Conservation (phyloP, 305 asterid genomes). For the Solanum hybrid region DNA sequence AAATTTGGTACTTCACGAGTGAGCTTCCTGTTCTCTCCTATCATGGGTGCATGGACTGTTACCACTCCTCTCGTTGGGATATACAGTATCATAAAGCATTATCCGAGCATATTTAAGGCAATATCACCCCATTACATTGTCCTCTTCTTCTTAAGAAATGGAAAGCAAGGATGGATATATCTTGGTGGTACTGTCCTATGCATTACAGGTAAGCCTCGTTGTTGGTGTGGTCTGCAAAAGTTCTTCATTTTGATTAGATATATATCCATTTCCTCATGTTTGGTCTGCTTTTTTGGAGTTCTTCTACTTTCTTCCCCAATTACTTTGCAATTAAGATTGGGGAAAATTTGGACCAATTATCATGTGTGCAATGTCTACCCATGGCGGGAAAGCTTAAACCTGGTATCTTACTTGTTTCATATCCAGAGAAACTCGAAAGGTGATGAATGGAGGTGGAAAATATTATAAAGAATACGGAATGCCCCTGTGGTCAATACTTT, state of each 20-base stretch:
- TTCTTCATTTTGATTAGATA: neutral
- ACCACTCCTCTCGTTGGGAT: slow-evolving; percentile 34
- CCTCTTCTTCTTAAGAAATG: slow-evolving; percentile 26
- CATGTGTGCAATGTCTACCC: neutral
- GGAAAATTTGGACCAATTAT: neutral
- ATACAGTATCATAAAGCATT: slow-evolving; percentile 30
- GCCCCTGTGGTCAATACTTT: neutral
- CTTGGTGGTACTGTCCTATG: slow-evolving; percentile 39
- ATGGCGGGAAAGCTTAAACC: neutral
- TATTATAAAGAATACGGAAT: neutral
- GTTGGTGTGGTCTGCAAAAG: neutral
- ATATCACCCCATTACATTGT: slow-evolving; percentile 33
- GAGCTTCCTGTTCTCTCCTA: slow-evolving; percentile 40
- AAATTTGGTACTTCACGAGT: slow-evolving; percentile 39
- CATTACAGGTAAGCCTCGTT: slow-evolving; percentile 25
- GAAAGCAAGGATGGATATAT: slow-evolving; percentile 36
- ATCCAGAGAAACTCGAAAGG: neutral
- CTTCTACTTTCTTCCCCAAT: neutral
- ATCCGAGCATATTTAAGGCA: slow-evolving; percentile 35
- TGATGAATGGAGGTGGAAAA: neutral
- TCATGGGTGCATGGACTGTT: slow-evolving; percentile 39
- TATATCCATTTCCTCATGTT: neutral
- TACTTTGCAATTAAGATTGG: neutral
- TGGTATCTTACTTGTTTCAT: neutral
- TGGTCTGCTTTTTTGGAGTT: no score